A percentile compares a stretch with the other conserved stretches of the same genome.
Evolutionary conservation across 2,329 filamentous ascomycete genomes (phyloP).

Genomic region (Stagonosporopsis rhizophila): DNA sequence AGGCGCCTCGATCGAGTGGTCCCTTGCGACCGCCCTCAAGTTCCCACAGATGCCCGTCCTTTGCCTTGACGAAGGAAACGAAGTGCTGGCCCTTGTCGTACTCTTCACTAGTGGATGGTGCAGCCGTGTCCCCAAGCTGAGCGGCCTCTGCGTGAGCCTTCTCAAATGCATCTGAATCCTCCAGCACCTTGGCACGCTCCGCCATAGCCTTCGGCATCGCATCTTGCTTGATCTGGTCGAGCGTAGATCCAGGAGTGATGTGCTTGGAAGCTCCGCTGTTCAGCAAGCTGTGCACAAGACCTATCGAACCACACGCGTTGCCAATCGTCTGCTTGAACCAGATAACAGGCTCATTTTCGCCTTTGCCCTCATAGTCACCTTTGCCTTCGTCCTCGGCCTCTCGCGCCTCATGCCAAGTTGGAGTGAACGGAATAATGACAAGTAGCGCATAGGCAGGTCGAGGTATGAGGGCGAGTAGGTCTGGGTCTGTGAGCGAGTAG

Average conservation of each 20-base stretch:
- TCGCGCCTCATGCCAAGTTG: conserved; percentile 50
- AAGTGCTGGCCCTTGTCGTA: conserved; percentile 52
- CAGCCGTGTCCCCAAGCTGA: conserved; percentile 50
- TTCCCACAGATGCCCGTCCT: conserved; percentile 57
- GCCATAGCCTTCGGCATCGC: conserved; percentile 54
- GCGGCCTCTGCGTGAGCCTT: conserved; percentile 53
- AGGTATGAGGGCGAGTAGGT: conserved; percentile 58
- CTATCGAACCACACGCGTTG: conserved; percentile 66
- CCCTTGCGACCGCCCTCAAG: conserved; percentile 55
- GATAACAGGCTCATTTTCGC: conserved; percentile 60
- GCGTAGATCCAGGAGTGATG: conserved; percentile 52
- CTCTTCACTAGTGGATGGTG: conserved; percentile 40
- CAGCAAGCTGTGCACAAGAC: conserved; percentile 60
- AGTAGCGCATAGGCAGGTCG: conserved; percentile 63
- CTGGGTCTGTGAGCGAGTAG: conserved; percentile 60
- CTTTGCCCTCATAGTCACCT: conserved; percentile 55
- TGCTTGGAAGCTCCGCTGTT: conserved; percentile 57
- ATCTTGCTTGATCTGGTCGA: conserved; percentile 55
- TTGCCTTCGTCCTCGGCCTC: conserved; percentile 52
- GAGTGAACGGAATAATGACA: conserved; percentile 58
- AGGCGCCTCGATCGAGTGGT: conserved; percentile 53
- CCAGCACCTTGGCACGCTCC: conserved; percentile 60
- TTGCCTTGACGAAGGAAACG: conserved; percentile 56
- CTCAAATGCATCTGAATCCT: conserved; percentile 56
- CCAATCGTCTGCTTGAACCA: conserved; percentile 68